Base-by-base conservation (phyloP, 2,329 filamentous ascomycete species). In the Lachnellula arida region DNA sequence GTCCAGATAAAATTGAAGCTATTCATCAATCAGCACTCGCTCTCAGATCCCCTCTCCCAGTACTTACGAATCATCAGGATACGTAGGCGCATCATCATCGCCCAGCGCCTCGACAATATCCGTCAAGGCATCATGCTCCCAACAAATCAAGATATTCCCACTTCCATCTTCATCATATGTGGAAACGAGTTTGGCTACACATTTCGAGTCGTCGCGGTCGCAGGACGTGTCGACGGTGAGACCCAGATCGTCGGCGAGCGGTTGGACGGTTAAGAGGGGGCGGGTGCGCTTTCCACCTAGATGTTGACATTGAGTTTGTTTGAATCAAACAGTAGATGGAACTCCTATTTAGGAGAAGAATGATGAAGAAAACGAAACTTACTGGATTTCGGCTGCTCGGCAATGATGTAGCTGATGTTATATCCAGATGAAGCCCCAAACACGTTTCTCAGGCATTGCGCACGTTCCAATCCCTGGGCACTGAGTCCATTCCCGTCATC, bases 1-100 rank as follows among this genome's bases (percentile, higher is more conserved):
- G 77, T 81, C 82, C 81, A 85, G 58, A 85, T 84, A 15, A 82
- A 61, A 61, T 85, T 72, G 51, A 73, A 85, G 1, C 73, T 74
- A 32, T 55, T 63, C 47, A 54, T 53, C 8, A 53, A 52, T 17
- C 22, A 19, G 32, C 32, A 28, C 22, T 32, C 28, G 11, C 9
- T 32, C 9, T 28, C 7, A 11, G 9, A 32, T 32, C 32, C 44
- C 44, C 34, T 9, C 35, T 46, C 34, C 5, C 15, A 6, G 42
- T 47, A 67, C 72, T 65, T 42, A 76, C 74, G 72, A 67, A 55
- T 77, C 73, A 57, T 73, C 70, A 0, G 79, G 79, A 63, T 85
- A 85, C 5, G 68, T 65, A 1, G 76, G 75, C 0, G 77, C 74
- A 61, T 79, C 63, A 7, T 74, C 65, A 53, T 75, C 78, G 0